These are phyloP conservation scores for Vanrija humicola DNA, from an alignment of 1,284 basidiomycete species.

Conservation along the genomic window DNA sequence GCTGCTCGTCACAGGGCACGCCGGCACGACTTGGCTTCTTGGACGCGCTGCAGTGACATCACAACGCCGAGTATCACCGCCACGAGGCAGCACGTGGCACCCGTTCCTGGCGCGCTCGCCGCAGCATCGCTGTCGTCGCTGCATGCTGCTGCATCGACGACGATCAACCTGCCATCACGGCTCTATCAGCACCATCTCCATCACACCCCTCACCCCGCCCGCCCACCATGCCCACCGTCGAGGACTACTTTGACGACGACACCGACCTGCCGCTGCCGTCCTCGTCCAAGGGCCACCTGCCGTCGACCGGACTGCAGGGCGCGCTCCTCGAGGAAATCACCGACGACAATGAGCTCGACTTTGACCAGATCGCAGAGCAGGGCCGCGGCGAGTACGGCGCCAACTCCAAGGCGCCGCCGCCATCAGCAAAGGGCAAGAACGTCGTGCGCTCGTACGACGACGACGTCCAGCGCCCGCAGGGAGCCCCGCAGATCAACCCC, in stretches of 20 bases:
- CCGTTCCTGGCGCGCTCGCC: no score
- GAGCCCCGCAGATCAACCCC: slow-evolving; percentile 26
- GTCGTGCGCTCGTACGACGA: slow-evolving; percentile 22
- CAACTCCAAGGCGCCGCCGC: slow-evolving; percentile 28
- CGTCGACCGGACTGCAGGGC: slow-evolving; percentile 63
- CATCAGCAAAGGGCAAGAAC: slow-evolving; percentile 30
- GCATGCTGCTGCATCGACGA: no score
- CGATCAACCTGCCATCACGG: no score
- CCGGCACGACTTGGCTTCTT: no score
- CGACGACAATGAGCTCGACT: slow-evolving; percentile 47
- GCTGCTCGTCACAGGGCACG: no score
- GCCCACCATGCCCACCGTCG: slow-evolving; percentile 45
- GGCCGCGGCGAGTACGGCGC: slow-evolving; percentile 47
- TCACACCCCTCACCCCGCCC: neutral
- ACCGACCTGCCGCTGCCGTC: slow-evolving; percentile 61
- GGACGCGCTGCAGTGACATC: neutral
- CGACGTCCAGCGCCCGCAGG: slow-evolving; percentile 16
- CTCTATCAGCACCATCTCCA: neutral
- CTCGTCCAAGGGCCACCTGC: slow-evolving; percentile 57
- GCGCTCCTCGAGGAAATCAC: slow-evolving; percentile 70
- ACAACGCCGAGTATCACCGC: slow-evolving; percentile 11
- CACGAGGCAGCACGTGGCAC: neutral
- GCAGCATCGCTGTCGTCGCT: no score
- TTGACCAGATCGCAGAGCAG: slow-evolving; percentile 51
- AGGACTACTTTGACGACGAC: slow-evolving; percentile 72